phyloP scores from a whole-genome alignment of 176 grass and related monocot genomes.

The Coix lacrymajobi region DNA sequence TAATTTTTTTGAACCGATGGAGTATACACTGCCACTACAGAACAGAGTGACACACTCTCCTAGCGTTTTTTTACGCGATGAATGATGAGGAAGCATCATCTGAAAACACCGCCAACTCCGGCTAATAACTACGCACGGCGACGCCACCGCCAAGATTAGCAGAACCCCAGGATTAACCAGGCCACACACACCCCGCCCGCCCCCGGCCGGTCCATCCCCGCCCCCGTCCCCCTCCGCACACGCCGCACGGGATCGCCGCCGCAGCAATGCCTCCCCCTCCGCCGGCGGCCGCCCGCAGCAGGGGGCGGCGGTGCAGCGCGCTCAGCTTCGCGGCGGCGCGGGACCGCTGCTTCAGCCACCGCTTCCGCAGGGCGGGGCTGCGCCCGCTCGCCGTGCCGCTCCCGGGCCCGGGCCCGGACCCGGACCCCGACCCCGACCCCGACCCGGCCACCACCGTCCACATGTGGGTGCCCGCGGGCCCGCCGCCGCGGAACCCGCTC shows the following conservation, averaged over 20 bases:
- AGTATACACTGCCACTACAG: no score
- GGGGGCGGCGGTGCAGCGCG: conserved; percentile 20
- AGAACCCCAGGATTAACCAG: neutral
- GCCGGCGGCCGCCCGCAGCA: conserved; percentile 20
- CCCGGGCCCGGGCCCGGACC: neutral
- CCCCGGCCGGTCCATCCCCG: no score
- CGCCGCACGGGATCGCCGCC: neutral
- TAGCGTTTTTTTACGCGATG: neutral
- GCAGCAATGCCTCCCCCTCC: conserved; percentile 40
- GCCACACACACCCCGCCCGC: no score
- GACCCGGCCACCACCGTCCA: conserved; percentile 57
- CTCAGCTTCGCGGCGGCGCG: conserved; percentile 76
- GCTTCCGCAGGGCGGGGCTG: conserved; percentile 61
- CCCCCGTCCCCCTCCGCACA: neutral
- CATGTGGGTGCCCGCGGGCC: conserved; percentile 59
- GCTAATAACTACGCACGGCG: neutral
- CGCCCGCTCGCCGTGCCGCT: conserved; percentile 40
- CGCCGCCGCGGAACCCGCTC: conserved; percentile 45
- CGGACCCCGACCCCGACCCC: neutral
- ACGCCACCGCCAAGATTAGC: conserved; percentile 14
- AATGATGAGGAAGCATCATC: neutral
- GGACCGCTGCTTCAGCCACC: conserved; percentile 62
- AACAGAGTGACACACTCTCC: no score
- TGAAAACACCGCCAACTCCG: neutral
- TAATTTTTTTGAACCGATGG: no score